Conservation (phyloP, 805 yeast species). For the Ogataea methylovora region DNA sequence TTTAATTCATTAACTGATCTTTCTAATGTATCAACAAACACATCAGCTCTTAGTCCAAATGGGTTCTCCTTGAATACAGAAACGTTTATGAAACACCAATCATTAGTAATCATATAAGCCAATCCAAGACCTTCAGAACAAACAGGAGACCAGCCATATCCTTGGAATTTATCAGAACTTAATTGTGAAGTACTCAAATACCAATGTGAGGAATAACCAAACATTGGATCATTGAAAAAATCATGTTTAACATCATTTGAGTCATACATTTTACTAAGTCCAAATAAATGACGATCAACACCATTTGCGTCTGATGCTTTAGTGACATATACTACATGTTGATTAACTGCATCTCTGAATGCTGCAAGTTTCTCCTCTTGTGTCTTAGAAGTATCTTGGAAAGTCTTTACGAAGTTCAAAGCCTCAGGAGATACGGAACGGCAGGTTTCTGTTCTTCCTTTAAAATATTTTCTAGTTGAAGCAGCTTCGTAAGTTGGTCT, state of each 20-base stretch:
- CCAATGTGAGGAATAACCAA: slow-evolving; percentile 76
- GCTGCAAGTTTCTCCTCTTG: slow-evolving; percentile 52
- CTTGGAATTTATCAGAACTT: slow-evolving; percentile 76
- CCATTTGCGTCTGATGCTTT: slow-evolving; percentile 83
- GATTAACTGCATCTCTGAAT: slow-evolving; percentile 62
- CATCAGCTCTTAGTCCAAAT: slow-evolving; percentile 45
- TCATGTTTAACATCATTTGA: slow-evolving; percentile 56
- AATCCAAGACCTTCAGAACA: slow-evolving; percentile 89
- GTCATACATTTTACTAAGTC: slow-evolving; percentile 65
- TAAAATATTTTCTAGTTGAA: slow-evolving; percentile 80
- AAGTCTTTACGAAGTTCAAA: slow-evolving; percentile 60
- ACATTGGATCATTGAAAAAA: slow-evolving; percentile 70
- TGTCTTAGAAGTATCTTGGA: slow-evolving; percentile 51
- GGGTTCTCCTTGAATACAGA: slow-evolving; percentile 61
- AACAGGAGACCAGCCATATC: slow-evolving; percentile 96
- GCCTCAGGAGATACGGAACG: slow-evolving; percentile 75
- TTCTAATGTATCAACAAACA: slow-evolving; percentile 59
- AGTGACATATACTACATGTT: slow-evolving; percentile 67
- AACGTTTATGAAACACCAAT: slow-evolving; percentile 81
- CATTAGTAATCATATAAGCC: slow-evolving; percentile 86
- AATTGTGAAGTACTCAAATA: slow-evolving; percentile 83
- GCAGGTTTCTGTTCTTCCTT: slow-evolving; percentile 93
- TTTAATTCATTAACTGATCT: slow-evolving; percentile 79
- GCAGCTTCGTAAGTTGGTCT: slow-evolving; percentile 96
- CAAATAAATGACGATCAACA: slow-evolving; percentile 90